phyloP scores from a whole-genome alignment of 192 early-diverging fungal genomes.

The Umbelopsis sp. region DNA sequence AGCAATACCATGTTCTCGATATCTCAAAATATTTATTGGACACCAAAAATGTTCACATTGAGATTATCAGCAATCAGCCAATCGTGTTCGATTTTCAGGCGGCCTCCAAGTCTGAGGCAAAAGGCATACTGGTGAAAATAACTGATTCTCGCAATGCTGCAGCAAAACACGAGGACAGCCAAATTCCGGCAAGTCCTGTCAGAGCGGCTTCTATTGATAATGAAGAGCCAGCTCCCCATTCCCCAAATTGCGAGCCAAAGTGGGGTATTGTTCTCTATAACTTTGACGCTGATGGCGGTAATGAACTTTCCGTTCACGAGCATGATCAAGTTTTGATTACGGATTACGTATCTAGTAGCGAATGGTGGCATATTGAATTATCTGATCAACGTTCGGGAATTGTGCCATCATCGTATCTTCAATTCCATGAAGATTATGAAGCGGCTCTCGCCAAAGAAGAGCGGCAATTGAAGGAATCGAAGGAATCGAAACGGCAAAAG shows the following conservation, averaged over 20 bases:
- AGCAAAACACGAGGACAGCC: slow-evolving; percentile 21
- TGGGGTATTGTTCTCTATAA: slow-evolving; percentile 69
- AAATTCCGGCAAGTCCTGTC: slow-evolving; percentile 28
- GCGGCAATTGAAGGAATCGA: slow-evolving; percentile 29
- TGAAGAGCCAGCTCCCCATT: slow-evolving; percentile 18
- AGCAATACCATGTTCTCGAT: slow-evolving; percentile 60
- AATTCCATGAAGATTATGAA: slow-evolving; percentile 35
- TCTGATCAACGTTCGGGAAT: slow-evolving; percentile 67
- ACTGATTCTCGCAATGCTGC: slow-evolving; percentile 57
- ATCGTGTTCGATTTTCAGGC: slow-evolving; percentile 66
- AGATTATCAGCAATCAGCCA: slow-evolving; percentile 55
- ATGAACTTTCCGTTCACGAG: slow-evolving; percentile 86
- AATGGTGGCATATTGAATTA: slow-evolving; percentile 86
- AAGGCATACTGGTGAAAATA: slow-evolving; percentile 65
- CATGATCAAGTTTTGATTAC: slow-evolving; percentile 83
- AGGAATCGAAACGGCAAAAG: slow-evolving; percentile 24
- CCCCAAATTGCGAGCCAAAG: slow-evolving; percentile 21
- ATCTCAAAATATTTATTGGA: slow-evolving; percentile 64
- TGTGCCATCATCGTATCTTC: slow-evolving; percentile 84
- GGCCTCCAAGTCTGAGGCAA: slow-evolving; percentile 63
- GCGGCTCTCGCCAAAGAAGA: slow-evolving; percentile 28
- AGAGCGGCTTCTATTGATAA: slow-evolving; percentile 19
- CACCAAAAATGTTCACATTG: slow-evolving; percentile 62
- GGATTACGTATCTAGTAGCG: slow-evolving; percentile 77
- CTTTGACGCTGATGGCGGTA: slow-evolving; percentile 80